Evolutionary conservation across 495 filamentous ascomycete genomes (phyloP).

Genomic region (Patellaria atrata): DNA sequence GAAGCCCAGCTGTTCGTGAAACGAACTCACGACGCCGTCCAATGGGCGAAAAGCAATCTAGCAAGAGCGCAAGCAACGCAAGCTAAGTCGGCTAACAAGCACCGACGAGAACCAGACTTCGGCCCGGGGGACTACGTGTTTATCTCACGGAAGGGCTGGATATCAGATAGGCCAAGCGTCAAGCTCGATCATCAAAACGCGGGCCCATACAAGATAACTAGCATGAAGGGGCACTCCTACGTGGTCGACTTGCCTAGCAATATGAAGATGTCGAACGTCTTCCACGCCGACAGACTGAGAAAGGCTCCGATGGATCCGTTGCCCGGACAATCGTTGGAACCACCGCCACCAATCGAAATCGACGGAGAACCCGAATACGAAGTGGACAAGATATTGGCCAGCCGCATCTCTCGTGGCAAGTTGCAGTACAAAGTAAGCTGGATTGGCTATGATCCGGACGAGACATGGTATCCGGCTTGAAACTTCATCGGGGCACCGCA

Average conservation of each 20-base stretch:
- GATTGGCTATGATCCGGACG: constrained; percentile 6
- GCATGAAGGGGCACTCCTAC: no score
- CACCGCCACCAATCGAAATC: no score
- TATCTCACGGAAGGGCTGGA: no score
- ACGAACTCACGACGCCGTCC: neutral
- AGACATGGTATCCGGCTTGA: constrained; percentile 4
- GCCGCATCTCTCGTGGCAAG: constrained; percentile 6
- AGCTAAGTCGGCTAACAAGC: neutral
- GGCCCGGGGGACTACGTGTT: neutral
- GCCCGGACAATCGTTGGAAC: no score
- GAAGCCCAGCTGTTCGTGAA: neutral
- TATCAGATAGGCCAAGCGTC: no score
- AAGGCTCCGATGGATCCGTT: no score
- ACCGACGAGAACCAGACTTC: neutral
- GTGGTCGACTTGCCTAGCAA: no score
- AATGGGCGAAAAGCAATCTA: neutral
- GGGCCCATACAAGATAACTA: no score
- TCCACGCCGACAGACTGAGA: no score
- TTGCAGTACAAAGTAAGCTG: constrained; percentile 7
- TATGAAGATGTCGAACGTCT: no score
- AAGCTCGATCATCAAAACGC: no score
- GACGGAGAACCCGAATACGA: constrained; percentile 2
- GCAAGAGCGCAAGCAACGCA: neutral
- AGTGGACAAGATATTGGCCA: constrained; percentile 5
- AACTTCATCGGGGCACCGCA: constrained; percentile 9